A percentile compares a stretch with the other conserved stretches of the same genome.
These are phyloP conservation scores for Geotrichum restrictum DNA, from an alignment of 1,139 yeast genomes.

Conservation along the genomic window DNA sequence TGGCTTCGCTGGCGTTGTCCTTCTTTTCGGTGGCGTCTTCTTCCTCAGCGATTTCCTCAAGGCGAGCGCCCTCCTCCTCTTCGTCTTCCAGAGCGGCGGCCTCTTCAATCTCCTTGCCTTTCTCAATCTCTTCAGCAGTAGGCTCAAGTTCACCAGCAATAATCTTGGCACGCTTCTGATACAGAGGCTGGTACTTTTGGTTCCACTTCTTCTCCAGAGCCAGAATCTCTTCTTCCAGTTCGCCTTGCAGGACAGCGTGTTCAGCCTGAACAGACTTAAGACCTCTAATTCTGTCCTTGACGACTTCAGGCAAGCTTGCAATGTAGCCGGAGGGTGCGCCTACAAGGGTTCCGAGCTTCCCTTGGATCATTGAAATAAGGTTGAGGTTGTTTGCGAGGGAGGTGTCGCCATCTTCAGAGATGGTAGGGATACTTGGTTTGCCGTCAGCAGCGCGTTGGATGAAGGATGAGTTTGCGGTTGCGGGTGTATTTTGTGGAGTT, in stretches of 20 bases:
- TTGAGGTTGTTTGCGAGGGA: constrained; percentile 66
- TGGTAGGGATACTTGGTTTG: constrained; percentile 69
- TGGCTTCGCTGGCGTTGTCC: constrained; percentile 48
- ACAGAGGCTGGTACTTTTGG: constrained; percentile 71
- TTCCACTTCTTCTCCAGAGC: constrained; percentile 81
- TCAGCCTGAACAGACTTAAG: constrained; percentile 79
- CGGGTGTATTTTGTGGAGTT: constrained; percentile 98
- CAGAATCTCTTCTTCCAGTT: constrained; percentile 84
- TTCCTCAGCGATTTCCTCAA: constrained; percentile 41
- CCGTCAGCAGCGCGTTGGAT: constrained; percentile 52
- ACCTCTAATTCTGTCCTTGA: constrained; percentile 75
- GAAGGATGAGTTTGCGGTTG: constrained; percentile 70
- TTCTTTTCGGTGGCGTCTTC: constrained; percentile 41
- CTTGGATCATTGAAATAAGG: constrained; percentile 80
- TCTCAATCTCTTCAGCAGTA: constrained; percentile 66
- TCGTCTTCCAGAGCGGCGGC: constrained; percentile 41
- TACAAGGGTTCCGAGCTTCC: constrained; percentile 75
- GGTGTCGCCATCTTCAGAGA: constrained; percentile 49
- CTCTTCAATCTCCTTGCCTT: constrained; percentile 63
- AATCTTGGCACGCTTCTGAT: constrained; percentile 67
- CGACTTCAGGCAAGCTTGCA: constrained; percentile 66
- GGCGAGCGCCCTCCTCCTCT: constrained; percentile 45
- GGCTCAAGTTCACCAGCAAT: constrained; percentile 75
- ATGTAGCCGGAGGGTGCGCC: constrained; percentile 88
- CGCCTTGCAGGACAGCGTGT: constrained; percentile 80